phyloP scores from a whole-genome alignment of 345 rosid genomes.

The Trapa incisa region DNA sequence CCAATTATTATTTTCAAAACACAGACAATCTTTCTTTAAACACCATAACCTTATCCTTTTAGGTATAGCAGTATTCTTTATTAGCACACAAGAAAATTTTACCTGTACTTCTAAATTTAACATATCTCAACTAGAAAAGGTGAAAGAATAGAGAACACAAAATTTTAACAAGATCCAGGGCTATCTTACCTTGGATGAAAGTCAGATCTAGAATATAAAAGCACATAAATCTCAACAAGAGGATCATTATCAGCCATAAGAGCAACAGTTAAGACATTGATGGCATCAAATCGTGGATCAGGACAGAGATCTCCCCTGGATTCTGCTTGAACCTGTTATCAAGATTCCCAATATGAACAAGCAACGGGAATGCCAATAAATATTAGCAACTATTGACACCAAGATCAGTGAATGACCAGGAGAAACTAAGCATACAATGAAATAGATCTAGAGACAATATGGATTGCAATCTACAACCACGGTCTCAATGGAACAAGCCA shows the following conservation, averaged over 20 bases:
- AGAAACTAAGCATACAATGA: neutral
- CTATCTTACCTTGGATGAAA: constrained; percentile 36
- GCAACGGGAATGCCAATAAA: neutral
- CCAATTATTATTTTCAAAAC: neutral
- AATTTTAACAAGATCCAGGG: neutral
- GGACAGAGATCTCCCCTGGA: constrained; percentile 82
- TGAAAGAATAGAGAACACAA: neutral
- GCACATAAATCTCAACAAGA: constrained; percentile 34
- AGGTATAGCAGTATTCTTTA: neutral
- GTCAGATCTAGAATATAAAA: constrained; percentile 36
- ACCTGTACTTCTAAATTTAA: neutral
- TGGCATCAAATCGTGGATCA: constrained; percentile 80
- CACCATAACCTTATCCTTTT: neutral
- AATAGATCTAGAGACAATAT: neutral
- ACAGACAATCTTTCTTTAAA: neutral
- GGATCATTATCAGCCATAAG: constrained; percentile 53
- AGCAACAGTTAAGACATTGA: constrained; percentile 54
- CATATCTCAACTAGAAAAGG: constrained; percentile 1
- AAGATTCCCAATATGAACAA: neutral
- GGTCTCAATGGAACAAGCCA: neutral
- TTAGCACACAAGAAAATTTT: neutral
- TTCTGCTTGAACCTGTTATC: constrained; percentile 64
- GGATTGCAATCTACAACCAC: neutral
- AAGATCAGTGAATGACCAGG: neutral
- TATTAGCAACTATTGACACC: neutral